Conservation (phyloP, 75 land plant species). For the Azolla pinnata region DNA sequence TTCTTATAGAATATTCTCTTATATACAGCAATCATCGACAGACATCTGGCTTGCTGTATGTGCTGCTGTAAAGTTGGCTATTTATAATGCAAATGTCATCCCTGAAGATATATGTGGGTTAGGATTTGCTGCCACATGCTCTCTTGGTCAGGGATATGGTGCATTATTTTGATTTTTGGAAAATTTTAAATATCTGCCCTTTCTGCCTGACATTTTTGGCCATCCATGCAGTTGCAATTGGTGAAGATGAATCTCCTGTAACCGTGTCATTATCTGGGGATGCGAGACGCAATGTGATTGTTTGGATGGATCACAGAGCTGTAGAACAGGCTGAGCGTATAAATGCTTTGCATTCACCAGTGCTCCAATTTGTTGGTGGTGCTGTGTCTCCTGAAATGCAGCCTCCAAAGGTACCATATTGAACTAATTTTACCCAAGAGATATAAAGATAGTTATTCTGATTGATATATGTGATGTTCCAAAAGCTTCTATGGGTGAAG, state of each 20-base stretch:
- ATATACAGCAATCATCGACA: slow-evolving; percentile 79
- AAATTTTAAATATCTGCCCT: slow-evolving; percentile 3
- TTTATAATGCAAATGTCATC: slow-evolving; percentile 43
- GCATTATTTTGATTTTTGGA: too few species aligned
- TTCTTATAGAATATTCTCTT: too few species aligned
- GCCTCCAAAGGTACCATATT: slow-evolving; percentile 69
- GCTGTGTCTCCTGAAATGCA: slow-evolving; percentile 91
- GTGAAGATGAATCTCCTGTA: slow-evolving; percentile 86
- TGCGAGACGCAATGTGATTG: slow-evolving; percentile 88
- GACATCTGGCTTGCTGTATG: slow-evolving; percentile 98
- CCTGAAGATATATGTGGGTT: slow-evolving; percentile 58
- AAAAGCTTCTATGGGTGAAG: slow-evolving; percentile 91
- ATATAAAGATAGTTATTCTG: background rate
- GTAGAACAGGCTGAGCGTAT: slow-evolving; percentile 81
- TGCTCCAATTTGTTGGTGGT: slow-evolving; percentile 83
- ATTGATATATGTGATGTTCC: slow-evolving; percentile 1
- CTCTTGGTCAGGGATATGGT: slow-evolving; percentile 74
- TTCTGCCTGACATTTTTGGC: too few species aligned
- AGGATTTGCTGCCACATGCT: slow-evolving; percentile 96
- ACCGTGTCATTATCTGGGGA: slow-evolving; percentile 88
- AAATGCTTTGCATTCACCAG: slow-evolving; percentile 75
- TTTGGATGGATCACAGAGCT: slow-evolving; percentile 99
- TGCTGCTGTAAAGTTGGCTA: slow-evolving; percentile 80
- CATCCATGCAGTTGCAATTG: slow-evolving; percentile 93
- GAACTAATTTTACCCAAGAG: background rate